These are phyloP conservation scores for Nymphaea colorata DNA, from an alignment of 164 flowering plant species.

Conservation along the genomic window DNA sequence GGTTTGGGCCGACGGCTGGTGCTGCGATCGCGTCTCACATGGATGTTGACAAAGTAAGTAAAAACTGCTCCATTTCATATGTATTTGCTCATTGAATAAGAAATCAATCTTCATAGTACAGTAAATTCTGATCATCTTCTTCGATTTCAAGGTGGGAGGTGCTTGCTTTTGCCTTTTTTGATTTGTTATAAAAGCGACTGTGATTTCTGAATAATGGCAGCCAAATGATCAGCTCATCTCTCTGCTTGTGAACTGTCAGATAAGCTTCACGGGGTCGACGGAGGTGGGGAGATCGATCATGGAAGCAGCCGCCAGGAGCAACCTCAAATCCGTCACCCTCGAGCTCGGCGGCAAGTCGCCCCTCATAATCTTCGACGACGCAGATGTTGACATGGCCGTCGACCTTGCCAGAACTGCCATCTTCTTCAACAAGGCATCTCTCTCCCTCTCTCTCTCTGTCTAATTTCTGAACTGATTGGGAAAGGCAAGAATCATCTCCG, in stretches of 20 bases:
- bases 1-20: constrained; percentile 73
- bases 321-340: constrained; percentile 10
- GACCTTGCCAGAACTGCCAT: constrained; percentile 9
- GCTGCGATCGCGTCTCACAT: constrained; percentile 75
- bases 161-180: no score
- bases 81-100: no score
- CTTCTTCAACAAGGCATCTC: constrained; percentile 9
- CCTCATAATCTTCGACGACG: constrained; percentile 11
- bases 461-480: no score
- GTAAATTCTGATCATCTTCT: no score
- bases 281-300: constrained; percentile 12
- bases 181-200: no score
- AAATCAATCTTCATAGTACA: no score
- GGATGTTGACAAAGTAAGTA: constrained; percentile 66
- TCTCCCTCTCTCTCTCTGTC: not conserved
- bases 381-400: constrained; percentile 9
- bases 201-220: no score
- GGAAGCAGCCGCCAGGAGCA: constrained; percentile 13
- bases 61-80: no score
- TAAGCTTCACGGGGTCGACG: constrained; percentile 15
- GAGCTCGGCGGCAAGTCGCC: constrained; percentile 16
- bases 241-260: not conserved
- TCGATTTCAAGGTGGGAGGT: no score
- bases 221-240: no score
- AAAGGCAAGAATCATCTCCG: no score